Base-by-base conservation (phyloP, 1,284 basidiomycete genomes). In the Moesziomyces sp. region DNA sequence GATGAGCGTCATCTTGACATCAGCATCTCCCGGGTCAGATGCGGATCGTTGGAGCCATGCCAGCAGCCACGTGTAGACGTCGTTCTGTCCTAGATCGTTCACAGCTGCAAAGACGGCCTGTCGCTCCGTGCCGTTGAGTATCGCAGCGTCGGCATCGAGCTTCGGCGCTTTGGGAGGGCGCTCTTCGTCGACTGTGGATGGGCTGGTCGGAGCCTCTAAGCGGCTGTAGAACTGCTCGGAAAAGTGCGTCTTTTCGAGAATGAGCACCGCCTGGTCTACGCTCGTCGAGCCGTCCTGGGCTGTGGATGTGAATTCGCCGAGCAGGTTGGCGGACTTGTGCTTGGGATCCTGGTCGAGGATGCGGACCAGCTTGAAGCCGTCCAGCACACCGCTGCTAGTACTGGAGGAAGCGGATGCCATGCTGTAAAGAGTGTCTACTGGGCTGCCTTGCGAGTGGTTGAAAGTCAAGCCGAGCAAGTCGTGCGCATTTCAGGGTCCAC, bases 51-150 rank as follows among this genome's bases (percentile, higher is more conserved):
- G 28, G 18, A 58, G 57, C 76, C 76, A 79, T 30, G 73, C 82
- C 9, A 83, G 62, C 0, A 82, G 56, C 82, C 82, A 84, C 5
- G 74, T 77, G 56, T 83, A 84, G 35, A 83, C 69, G 58, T 84
- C 82, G 50, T 84, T 84, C 38, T 80, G 76, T 5, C 81, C 82
- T 1, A 83, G 67, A 10, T 46, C 44, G 21, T 28, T 54, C 6
- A 80, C 40, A 18, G 46, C 42, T 1, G 53, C 43, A 35, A 81
- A 68, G 30, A 71, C 24, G 21, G 46, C 34, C 3, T 40, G 35
- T 1, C 42, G 23, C 10, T 45, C 45, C 19, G 9, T 2, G 21
- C 16, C 13, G 11, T 18, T 16, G 3, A n/a, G 16, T 1, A 38
- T 1, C n/a, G 52, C 5, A 18, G 30, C 34, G 6, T 52, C 43